A percentile compares a stretch with the other conserved stretches of the same genome.
Evolutionary conservation across 257 asterid species (phyloP).

Genomic region (Paraleonurus japonicus): DNA sequence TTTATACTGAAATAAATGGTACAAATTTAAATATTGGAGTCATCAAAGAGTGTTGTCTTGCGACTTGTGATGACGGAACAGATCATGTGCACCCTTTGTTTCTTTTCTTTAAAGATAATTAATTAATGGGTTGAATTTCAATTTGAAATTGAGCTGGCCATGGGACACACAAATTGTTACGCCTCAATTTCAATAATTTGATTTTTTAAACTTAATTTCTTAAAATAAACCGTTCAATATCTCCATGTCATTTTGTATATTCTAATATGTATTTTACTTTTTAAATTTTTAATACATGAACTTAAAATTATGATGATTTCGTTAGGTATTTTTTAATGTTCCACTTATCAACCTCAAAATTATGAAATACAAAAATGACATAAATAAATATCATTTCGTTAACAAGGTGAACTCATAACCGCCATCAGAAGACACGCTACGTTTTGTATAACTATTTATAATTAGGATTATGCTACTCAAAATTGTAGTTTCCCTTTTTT

Average conservation of each 20-base stretch:
- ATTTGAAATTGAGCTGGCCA: slow-evolving; percentile 27
- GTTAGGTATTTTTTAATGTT: too few relatives aligned
- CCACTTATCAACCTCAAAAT: too few relatives aligned
- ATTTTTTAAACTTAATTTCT: background rate
- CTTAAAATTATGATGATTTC: too few relatives aligned
- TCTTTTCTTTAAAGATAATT: background rate
- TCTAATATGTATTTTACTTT: too few relatives aligned
- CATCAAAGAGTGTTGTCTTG: slow-evolving; percentile 14
- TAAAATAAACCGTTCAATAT: too few relatives aligned
- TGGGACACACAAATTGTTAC: slow-evolving; percentile 1
- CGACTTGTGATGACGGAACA: slow-evolving; percentile 31
- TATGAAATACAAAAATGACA: too few relatives aligned
- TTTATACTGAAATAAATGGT: slow-evolving; percentile 38
- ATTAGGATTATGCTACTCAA: background rate
- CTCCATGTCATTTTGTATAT: too few relatives aligned
- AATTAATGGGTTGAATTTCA: slow-evolving; percentile 19
- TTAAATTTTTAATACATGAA: too few relatives aligned
- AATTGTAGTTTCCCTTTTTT: background rate
- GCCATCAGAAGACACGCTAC: background rate
- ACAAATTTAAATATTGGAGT: background rate
- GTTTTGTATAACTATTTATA: background rate
- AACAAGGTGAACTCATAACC: too few relatives aligned
- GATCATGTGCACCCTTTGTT: slow-evolving; percentile 41
- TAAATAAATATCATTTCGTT: too few relatives aligned
- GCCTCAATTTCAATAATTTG: slow-evolving; percentile 8